Base-by-base conservation (phyloP, 495 filamentous ascomycete genomes). In the Aspergillus mulundensis region DNA sequence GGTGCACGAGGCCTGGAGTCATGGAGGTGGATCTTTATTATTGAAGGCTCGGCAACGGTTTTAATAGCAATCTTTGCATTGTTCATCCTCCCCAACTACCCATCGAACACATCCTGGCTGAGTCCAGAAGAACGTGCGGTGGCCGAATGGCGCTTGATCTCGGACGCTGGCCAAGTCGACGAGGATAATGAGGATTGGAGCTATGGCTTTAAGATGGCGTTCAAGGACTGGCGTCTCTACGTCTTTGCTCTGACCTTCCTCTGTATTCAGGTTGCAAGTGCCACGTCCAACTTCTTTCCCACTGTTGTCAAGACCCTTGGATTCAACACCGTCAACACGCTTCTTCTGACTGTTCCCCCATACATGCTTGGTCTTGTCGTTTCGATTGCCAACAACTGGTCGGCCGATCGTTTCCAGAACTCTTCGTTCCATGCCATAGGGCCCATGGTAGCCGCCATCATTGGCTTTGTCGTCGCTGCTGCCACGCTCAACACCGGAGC, bases 81-180 rank as follows among this genome's bases (percentile, higher is more conserved):
- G 55, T 86, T 84, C 58, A 70, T 90, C 28, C 69, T 94, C 12
- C 89, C 89, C 11, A 85, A 94, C 65, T 89, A 89, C 59, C 89
- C 89, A n/a, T 75, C 84, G 16, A 91, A 88, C 39, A 91, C 88
- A 0, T 65, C 59, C 14, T 90, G 89, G 87, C 72, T 92, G 15
- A 83, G 75, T 1, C 80, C 87, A 40, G 79, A 88, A 61, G 87
- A 91, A 63, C 77, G 79, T 24, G 73, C 80, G 3, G 71, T 92
- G 6, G 88, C 87, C 24, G 68, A 79, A 28, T 90, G 84, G 83
- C 75, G 89, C 7, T 67, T 91, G 6, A 79, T 87, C 56, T 84
- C 88, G 58, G 89, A 95, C 65, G 85, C 89, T 53, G 90, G 90
- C 7, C 76, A 87, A 61, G 70, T 80, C 14, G 81, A 78, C 28